A percentile compares a stretch with the other conserved stretches of the same genome.
Conservation (phyloP, 2,329 filamentous ascomycete species). For the Blastomyces gilchristii region DNA sequence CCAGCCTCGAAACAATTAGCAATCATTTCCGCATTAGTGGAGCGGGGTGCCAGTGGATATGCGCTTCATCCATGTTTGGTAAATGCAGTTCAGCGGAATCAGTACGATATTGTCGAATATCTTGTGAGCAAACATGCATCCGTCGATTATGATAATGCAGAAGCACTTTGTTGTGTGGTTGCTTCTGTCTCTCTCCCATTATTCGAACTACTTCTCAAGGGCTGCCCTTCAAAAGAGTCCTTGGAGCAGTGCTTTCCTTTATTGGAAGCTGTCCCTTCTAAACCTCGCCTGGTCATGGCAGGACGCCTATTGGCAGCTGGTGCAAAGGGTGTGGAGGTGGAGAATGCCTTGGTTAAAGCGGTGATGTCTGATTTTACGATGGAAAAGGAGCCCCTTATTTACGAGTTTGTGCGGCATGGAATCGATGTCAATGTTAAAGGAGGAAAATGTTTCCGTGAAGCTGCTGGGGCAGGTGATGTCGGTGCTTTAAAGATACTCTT, state of each 20-base stretch:
- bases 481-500: conserved; percentile 13
- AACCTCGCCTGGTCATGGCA: conserved; percentile 10
- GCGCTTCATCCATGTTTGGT: conserved; percentile 17
- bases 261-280: conserved; percentile 8
- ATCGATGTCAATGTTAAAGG: conserved; percentile 13
- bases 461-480: conserved; percentile 13
- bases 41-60: conserved; percentile 16
- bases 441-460: conserved; percentile 15
- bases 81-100: conserved; percentile 16
- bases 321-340: conserved; percentile 13
- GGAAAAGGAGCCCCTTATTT: conserved; percentile 13
- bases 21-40: conserved; percentile 15
- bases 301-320: conserved; percentile 14
- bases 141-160: conserved; percentile 19
- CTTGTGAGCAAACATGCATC: conserved; percentile 19
- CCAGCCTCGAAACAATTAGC: conserved; percentile 14
- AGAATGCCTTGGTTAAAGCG: conserved; percentile 8
- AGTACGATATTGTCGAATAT: conserved; percentile 17
- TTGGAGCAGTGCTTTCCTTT: conserved; percentile 13
- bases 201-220: conserved; percentile 15
- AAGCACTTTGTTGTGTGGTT: conserved; percentile 17
- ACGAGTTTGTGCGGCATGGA: conserved; percentile 14
- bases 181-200: conserved; percentile 9
- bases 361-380: conserved; percentile 8
- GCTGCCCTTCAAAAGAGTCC: conserved; percentile 13